Evolutionary conservation across 2,329 filamentous ascomycete species (phyloP).

Genomic region (Colletotrichum aenigma): DNA sequence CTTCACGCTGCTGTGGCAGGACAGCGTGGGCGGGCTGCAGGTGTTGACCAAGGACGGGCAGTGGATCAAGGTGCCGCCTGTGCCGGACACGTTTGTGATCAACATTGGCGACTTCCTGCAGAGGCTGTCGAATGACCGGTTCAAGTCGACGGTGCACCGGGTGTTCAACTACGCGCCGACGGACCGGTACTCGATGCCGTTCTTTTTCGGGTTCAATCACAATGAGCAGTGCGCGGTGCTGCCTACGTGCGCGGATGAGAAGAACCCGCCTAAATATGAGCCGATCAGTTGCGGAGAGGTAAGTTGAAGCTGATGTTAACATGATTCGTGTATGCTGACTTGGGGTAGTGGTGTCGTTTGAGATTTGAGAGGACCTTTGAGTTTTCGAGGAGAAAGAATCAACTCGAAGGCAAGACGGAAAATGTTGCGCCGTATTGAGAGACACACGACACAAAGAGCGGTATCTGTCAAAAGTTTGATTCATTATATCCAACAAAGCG

Average conservation of each 20-base stretch:
- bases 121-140: constrained; percentile 27
- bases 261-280: constrained; percentile 52
- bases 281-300: constrained; percentile 54
- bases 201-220: constrained; percentile 61
- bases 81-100: constrained; percentile 27
- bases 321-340: background rate
- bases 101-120: constrained; percentile 30
- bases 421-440: background rate
- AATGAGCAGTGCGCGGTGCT: constrained; percentile 54
- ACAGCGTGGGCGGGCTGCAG: constrained; percentile 45
- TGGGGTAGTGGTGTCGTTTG: constrained; percentile 1
- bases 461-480: background rate
- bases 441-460: background rate
- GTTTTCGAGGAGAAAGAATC: background rate
- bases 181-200: constrained; percentile 58
- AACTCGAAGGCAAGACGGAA: background rate
- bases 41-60: constrained; percentile 45
- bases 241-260: constrained; percentile 48
- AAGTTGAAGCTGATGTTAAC: background rate
- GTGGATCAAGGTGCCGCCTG: constrained; percentile 31
- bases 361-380: constrained; percentile 12
- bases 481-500: background rate
- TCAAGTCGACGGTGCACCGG: constrained; percentile 48
- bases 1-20: constrained; percentile 54
- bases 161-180: constrained; percentile 46